phyloP scores from a whole-genome alignment of 2,329 filamentous ascomycete genomes.

The Dendrostoma leiphaemia region DNA sequence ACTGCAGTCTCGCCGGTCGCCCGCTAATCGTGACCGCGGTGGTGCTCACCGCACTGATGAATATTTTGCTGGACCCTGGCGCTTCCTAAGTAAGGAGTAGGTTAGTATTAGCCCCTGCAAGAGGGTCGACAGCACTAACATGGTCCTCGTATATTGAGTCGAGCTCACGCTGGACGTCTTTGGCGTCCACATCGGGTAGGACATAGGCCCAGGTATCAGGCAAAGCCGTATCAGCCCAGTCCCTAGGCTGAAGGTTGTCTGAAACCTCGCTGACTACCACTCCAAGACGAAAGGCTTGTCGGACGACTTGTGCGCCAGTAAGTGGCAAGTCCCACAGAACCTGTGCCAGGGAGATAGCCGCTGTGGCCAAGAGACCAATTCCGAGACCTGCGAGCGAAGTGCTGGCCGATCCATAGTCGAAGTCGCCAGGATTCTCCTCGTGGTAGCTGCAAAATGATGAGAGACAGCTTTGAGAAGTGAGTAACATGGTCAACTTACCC shows the following conservation, averaged over 20 bases:
- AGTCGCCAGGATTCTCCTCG: slow-evolving; percentile 24
- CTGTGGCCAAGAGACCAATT: slow-evolving; percentile 40
- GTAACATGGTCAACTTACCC: slow-evolving; percentile 32
- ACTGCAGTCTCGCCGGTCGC: slow-evolving; percentile 31
- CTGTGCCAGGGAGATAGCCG: slow-evolving; percentile 40
- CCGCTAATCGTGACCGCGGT: slow-evolving; percentile 37
- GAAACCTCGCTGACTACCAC: slow-evolving; percentile 41
- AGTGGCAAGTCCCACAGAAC: slow-evolving; percentile 36
- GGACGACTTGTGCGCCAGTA: slow-evolving; percentile 39
- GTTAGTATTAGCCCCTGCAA: too few species aligned
- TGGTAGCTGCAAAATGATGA: too few species aligned
- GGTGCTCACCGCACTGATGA: slow-evolving; percentile 35
- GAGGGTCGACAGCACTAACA: too few species aligned
- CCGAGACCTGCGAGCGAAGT: slow-evolving; percentile 39
- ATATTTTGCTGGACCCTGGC: slow-evolving; percentile 33
- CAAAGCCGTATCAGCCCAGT: slow-evolving; percentile 9
- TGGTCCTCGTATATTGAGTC: slow-evolving; percentile 29
- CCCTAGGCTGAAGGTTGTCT: slow-evolving; percentile 36
- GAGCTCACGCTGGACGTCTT: slow-evolving; percentile 35
- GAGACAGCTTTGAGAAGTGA: too few species aligned
- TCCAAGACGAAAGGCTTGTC: slow-evolving; percentile 45
- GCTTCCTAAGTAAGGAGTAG: slow-evolving; percentile 22
- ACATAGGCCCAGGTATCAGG: slow-evolving; percentile 42
- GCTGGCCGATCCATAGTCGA: slow-evolving; percentile 22
- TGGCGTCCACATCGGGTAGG: slow-evolving; percentile 29